These are phyloP conservation scores for Opeltia flavorubescens DNA, from an alignment of 495 filamentous ascomycete species.

Conservation along the genomic window DNA sequence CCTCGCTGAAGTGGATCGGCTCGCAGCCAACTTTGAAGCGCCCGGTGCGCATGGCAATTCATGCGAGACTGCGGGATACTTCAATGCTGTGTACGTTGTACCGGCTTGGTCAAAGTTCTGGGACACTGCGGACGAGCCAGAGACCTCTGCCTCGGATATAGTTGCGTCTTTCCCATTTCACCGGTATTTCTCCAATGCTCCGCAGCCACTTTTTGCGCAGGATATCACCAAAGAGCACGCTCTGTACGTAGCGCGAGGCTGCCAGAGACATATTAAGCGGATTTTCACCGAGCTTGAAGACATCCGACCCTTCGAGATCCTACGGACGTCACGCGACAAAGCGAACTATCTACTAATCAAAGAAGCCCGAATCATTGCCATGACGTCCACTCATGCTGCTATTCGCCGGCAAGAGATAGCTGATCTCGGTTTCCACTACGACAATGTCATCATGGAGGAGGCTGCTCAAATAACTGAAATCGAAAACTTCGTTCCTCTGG, in stretches of 20 bases:
- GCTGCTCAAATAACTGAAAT: conserved; percentile 96
- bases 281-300: conserved; percentile 90
- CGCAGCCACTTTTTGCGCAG: conserved; percentile 66
- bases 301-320: conserved; percentile 87
- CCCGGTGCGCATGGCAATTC: conserved; percentile 86
- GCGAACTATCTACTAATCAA: conserved; percentile 91
- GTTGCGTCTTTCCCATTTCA: conserved; percentile 79
- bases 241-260: conserved; percentile 68
- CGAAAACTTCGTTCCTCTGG: conserved; percentile 88
- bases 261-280: conserved; percentile 79
- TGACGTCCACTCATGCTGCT: conserved; percentile 98
- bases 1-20: conserved; percentile 70
- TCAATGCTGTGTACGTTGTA: conserved; percentile 79
- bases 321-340: conserved; percentile 75
- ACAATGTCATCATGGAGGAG: conserved; percentile 98
- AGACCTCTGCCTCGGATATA: conserved; percentile 43
- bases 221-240: conserved; percentile 48
- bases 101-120: conserved; percentile 82
- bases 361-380: conserved; percentile 90
- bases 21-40: conserved; percentile 71
- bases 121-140: conserved; percentile 36
- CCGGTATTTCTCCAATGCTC: conserved; percentile 73
- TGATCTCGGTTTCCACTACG: conserved; percentile 84
- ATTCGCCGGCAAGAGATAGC: conserved; percentile 91
- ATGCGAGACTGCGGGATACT: conserved; percentile 94